Conservation (phyloP, 2,329 filamentous ascomycete species). For the Penicillium concentricum region DNA sequence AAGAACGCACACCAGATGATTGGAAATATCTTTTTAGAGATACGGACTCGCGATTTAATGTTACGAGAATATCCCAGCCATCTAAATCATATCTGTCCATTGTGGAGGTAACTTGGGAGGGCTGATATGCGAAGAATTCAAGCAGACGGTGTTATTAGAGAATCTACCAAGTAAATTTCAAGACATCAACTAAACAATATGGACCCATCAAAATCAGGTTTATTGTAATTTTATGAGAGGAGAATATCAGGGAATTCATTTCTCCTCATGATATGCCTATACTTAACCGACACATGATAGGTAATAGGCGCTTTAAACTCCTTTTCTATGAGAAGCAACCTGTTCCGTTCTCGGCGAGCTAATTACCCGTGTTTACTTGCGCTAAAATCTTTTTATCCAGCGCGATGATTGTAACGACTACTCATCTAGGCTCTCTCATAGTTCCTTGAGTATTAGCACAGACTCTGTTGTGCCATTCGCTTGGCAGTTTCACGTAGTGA, state of each 20-base stretch:
- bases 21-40: slow-evolving; percentile 1
- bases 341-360: too few relatives aligned
- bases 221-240: not conserved
- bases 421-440: too few relatives aligned
- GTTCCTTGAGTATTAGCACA: too few relatives aligned
- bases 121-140: not conserved
- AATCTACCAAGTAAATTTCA: not conserved
- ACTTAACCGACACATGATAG: not conserved
- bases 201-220: not conserved
- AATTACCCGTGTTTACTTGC: too few relatives aligned
- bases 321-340: too few relatives aligned
- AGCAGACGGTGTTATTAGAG: not conserved
- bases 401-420: too few relatives aligned
- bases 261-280: not conserved
- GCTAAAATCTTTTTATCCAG: too few relatives aligned
- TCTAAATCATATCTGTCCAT: slow-evolving; percentile 3
- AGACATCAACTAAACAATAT: not conserved
- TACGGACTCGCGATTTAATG: not conserved
- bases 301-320: not conserved
- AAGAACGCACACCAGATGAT: slow-evolving; percentile 1
- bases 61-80: not conserved
- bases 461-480: too few relatives aligned
- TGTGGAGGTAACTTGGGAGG: slow-evolving; percentile 2
- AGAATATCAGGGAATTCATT: not conserved
- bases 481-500: too few relatives aligned